Conservation (phyloP, 2,329 filamentous ascomycete genomes). For the Thyridium curvatum region DNA sequence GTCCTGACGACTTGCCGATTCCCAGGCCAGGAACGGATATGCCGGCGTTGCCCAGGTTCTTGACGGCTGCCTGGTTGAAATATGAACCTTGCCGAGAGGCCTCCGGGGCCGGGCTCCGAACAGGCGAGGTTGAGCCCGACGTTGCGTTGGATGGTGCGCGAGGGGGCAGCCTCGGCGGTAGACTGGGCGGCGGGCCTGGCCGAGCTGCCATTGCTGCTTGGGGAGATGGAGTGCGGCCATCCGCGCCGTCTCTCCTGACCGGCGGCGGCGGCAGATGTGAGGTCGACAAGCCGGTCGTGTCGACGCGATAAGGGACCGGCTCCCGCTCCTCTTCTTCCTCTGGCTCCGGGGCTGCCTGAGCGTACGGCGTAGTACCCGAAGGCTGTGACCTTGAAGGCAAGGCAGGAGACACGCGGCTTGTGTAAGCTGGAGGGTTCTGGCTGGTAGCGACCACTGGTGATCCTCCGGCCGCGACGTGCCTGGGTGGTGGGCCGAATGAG, state of each 20-base stretch:
- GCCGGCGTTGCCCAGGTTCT: constrained; percentile 64
- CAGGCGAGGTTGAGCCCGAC: constrained; percentile 16
- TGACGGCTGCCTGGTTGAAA: constrained; percentile 52
- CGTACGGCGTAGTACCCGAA: constrained; percentile 7
- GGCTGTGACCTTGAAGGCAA: constrained; percentile 8
- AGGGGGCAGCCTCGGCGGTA: constrained; percentile 68
- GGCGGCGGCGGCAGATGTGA: constrained; percentile 67
- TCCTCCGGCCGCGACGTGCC: constrained; percentile 32
- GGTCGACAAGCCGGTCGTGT: constrained; percentile 68
- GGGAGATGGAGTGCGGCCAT: constrained; percentile 20
- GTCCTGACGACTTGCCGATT: constrained; percentile 45
- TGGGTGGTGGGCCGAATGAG: constrained; percentile 77
- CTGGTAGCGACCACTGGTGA: no score
- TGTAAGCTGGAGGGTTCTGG: background rate
- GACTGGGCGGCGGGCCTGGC: constrained; percentile 34
- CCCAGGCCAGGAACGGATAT: constrained; percentile 73
- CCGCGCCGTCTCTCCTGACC: constrained; percentile 37
- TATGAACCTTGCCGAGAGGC: constrained; percentile 9
- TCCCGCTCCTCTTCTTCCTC: constrained; percentile 27
- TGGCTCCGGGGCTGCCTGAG: constrained; percentile 14
- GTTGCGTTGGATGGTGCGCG: constrained; percentile 39
- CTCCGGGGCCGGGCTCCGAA: constrained; percentile 12
- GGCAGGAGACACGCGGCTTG: background rate
- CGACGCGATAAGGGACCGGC: constrained; percentile 58
- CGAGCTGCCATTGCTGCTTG: constrained; percentile 10